Evolutionary conservation across 805 yeast genomes (phyloP).

Genomic region (Wickerhamiella shivajii): DNA sequence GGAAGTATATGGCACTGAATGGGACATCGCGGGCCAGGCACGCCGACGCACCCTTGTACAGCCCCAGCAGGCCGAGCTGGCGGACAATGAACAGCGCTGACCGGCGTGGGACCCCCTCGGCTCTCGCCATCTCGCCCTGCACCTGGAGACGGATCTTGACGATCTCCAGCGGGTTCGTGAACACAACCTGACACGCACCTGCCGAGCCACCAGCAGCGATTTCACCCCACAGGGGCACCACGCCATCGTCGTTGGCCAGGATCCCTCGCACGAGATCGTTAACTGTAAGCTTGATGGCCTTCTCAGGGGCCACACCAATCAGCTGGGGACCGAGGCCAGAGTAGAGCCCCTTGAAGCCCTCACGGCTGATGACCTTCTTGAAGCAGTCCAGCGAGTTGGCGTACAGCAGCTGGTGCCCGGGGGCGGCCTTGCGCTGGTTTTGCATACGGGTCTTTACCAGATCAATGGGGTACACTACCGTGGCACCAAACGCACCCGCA

Average conservation of each 20-base stretch:
- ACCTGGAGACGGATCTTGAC: slow-evolving; percentile 91
- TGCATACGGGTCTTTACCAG: slow-evolving; percentile 95
- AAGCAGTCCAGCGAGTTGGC: slow-evolving; percentile 78
- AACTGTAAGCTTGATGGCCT: slow-evolving; percentile 90
- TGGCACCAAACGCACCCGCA: slow-evolving; percentile 98
- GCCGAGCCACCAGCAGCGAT: slow-evolving; percentile 84
- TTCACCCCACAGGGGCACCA: slow-evolving; percentile 46
- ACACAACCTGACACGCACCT: slow-evolving; percentile 91
- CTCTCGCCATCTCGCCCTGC: slow-evolving; percentile 55
- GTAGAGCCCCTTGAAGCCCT: slow-evolving; percentile 76
- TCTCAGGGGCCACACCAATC: slow-evolving; percentile 96
- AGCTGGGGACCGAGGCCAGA: slow-evolving; percentile 90
- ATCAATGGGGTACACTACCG: slow-evolving; percentile 93
- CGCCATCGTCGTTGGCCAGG: slow-evolving; percentile 42
- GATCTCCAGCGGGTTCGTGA: slow-evolving; percentile 92
- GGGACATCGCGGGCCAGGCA: slow-evolving; percentile 92
- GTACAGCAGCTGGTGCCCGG: slow-evolving; percentile 37
- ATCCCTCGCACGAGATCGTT: slow-evolving; percentile 73
- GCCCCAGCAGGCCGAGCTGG: slow-evolving; percentile 67
- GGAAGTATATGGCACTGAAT: slow-evolving; percentile 92
- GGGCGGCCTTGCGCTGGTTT: slow-evolving; percentile 63
- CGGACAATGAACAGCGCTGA: slow-evolving; percentile 60
- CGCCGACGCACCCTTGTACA: slow-evolving; percentile 84
- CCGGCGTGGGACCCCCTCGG: slow-evolving; percentile 26
- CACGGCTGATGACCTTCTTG: slow-evolving; percentile 54